Evolutionary conservation across 1,284 basidiomycete genomes (phyloP).

Genomic region (Cryptococcus sp.): DNA sequence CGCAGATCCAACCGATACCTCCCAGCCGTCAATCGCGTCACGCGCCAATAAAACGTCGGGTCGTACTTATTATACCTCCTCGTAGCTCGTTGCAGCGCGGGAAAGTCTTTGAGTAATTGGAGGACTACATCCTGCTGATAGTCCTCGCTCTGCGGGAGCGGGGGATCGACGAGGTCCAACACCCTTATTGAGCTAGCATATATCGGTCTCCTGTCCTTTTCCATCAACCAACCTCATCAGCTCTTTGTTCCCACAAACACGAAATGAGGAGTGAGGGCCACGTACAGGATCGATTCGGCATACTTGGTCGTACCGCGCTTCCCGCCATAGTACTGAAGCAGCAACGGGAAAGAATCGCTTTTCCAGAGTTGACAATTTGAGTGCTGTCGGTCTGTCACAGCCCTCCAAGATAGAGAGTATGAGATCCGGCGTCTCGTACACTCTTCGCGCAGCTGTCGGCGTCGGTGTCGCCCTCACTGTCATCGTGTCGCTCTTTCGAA

Average conservation of each 20-base stretch:
- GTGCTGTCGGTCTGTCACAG: not conserved
- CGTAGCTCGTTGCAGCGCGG: conserved; percentile 1
- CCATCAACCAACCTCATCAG: not conserved
- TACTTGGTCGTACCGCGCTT: conserved; percentile 5
- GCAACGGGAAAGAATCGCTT: conserved; percentile 5
- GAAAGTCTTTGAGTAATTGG: not conserved
- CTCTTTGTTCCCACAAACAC: not conserved
- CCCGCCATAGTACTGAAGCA: conserved; percentile 5
- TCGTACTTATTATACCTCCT: not conserved
- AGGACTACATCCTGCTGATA: conserved; percentile 2
- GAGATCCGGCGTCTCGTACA: conserved; percentile 9
- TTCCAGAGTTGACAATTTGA: conserved; percentile 6
- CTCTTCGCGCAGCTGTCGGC: conserved; percentile 18
- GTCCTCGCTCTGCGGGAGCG: not conserved
- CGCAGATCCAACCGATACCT: too few relatives aligned
- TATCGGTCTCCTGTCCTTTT: too few relatives aligned
- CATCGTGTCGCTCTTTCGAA: too few relatives aligned
- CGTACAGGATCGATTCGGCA: not conserved
- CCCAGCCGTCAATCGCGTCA: too few relatives aligned
- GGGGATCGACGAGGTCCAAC: not conserved
- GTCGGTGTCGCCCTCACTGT: not conserved
- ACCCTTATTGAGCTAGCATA: not conserved
- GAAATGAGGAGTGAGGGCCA: not conserved
- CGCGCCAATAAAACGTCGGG: not conserved
- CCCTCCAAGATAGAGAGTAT: conserved; percentile 4